A percentile compares a stretch with the other conserved stretches of the same genome.
Evolutionary conservation across 768 basidiomycete genomes (phyloP).

Genomic region (Ramaria sp.): DNA sequence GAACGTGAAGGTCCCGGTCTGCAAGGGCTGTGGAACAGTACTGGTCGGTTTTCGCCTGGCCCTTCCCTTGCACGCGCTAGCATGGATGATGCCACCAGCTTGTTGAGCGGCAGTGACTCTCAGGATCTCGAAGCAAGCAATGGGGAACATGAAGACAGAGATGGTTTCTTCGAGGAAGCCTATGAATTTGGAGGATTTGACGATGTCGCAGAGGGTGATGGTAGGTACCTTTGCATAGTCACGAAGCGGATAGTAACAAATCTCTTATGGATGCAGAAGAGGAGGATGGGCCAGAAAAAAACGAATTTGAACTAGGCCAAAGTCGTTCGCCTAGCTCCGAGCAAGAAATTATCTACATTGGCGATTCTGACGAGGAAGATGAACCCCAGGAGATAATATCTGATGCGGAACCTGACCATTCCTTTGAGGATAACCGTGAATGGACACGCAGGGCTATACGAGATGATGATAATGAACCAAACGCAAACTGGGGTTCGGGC

Average conservation of each 20-base stretch:
- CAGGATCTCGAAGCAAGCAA: neutral
- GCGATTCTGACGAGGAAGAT: neutral
- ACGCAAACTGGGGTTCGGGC: neutral
- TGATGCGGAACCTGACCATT: neutral
- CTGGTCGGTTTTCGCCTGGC: neutral
- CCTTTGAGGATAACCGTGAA: too few species aligned
- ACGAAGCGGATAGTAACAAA: neutral
- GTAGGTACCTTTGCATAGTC: neutral
- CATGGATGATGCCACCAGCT: neutral
- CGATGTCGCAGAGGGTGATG: neutral
- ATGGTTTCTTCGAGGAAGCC: neutral
- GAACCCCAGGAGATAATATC: neutral
- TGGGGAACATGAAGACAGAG: neutral
- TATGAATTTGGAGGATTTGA: neutral
- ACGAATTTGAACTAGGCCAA: neutral
- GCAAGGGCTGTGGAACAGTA: neutral
- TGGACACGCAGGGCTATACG: neutral
- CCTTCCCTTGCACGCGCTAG: neutral
- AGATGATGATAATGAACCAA: neutral
- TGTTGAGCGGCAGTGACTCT: neutral
- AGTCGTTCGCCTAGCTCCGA: neutral
- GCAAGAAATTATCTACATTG: constrained; percentile 1
- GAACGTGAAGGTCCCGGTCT: constrained; percentile 1
- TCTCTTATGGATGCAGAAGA: neutral
- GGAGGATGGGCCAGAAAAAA: neutral